A percentile compares a stretch with the other conserved stretches of the same genome.
Conservation (phyloP, 768 basidiomycete species). For the Collybiopsis luxurians region DNA sequence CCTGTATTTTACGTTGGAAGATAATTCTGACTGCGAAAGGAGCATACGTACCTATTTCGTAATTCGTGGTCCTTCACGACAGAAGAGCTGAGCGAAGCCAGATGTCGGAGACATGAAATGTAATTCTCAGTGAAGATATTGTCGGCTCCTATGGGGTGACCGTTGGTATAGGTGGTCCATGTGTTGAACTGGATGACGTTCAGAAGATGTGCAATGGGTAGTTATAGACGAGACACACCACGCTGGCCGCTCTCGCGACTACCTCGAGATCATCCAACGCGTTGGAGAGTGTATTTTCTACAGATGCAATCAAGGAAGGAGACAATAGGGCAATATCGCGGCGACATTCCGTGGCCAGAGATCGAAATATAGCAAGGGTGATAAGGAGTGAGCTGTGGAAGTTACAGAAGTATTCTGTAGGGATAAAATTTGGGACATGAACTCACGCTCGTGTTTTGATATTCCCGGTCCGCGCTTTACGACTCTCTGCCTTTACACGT, state of each 20-base stretch:
- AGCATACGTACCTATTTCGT: constrained; percentile 57
- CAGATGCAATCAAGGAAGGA: constrained; percentile 61
- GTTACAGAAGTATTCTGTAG: not conserved
- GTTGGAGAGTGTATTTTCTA: constrained; percentile 53
- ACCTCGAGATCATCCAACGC: constrained; percentile 72
- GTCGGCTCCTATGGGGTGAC: constrained; percentile 79
- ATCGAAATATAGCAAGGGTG: constrained; percentile 76
- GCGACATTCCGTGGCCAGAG: constrained; percentile 84
- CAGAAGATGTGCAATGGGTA: not conserved
- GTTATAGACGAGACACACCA: constrained; percentile 48
- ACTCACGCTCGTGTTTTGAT: constrained; percentile 77
- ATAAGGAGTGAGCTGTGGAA: constrained; percentile 67
- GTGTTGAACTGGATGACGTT: constrained; percentile 67
- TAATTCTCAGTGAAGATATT: constrained; percentile 67
- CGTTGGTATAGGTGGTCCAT: constrained; percentile 91
- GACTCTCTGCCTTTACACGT: constrained; percentile 57
- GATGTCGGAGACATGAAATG: constrained; percentile 60
- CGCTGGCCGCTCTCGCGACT: constrained; percentile 70
- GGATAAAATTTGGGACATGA: not conserved
- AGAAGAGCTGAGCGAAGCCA: constrained; percentile 57
- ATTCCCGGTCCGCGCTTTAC: constrained; percentile 74
- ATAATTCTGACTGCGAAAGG: not conserved
- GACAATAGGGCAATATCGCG: constrained; percentile 78
- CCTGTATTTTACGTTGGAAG: constrained; percentile 33
- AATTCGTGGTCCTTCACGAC: constrained; percentile 63